These are phyloP conservation scores for Schizophyllum amplum DNA, from an alignment of 1,284 basidiomycete genomes.

Conservation along the genomic window DNA sequence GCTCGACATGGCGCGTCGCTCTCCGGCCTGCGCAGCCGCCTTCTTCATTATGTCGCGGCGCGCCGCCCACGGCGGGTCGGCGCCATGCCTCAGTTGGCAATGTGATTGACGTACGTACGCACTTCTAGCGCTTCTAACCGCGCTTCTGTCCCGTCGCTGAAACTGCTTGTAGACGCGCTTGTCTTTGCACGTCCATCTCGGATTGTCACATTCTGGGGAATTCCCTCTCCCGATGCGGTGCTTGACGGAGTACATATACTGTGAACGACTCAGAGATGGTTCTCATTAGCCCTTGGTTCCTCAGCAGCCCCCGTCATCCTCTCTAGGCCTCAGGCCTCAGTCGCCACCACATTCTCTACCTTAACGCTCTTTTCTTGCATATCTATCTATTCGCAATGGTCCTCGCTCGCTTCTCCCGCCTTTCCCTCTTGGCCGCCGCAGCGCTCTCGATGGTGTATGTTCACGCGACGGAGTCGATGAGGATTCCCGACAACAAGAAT, in stretches of 20 bases:
- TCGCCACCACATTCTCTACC: not conserved
- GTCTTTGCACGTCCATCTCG: not conserved
- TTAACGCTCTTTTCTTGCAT: not conserved
- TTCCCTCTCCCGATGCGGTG: not conserved
- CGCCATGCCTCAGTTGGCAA: not conserved
- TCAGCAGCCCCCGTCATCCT: no score
- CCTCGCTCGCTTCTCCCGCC: not conserved
- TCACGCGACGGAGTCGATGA: not conserved
- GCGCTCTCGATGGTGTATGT: not conserved
- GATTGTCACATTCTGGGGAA: not conserved
- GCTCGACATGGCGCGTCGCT: not conserved
- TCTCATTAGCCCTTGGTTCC: not conserved
- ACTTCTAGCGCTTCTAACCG: not conserved
- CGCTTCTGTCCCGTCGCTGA: not conserved
- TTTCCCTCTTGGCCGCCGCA: not conserved
- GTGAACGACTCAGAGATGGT: not conserved
- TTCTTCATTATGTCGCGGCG: not conserved
- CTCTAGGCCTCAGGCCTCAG: not conserved
- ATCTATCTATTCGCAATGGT: not conserved
- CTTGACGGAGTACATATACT: not conserved
- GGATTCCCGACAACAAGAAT: not conserved
- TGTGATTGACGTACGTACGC: not conserved
- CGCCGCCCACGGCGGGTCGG: not conserved
- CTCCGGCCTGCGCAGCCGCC: not conserved
- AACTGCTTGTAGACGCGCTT: not conserved